Evolutionary conservation across 2,329 filamentous ascomycete species (phyloP), one percentile per base, ranked within the genome.

Genomic region (Diaporthe caulivora): DNA sequence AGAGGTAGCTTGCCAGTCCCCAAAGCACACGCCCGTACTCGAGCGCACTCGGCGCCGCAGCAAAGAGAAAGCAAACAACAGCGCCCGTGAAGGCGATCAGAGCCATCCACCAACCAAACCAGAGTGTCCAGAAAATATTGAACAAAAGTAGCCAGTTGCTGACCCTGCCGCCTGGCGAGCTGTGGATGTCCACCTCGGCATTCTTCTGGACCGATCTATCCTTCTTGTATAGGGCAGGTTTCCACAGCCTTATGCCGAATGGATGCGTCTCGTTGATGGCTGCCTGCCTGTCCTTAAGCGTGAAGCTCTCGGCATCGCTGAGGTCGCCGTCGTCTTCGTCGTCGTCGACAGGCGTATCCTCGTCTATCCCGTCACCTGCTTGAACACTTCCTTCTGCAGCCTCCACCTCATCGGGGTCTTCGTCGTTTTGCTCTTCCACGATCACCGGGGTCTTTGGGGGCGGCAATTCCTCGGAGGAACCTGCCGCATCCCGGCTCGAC

Each of bases 201-300:
- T 92, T 97, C 83, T 97, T 97, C 82, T 98, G 95, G 49, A 99
- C 97, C 1, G 97, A 99, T 72, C 97, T 92, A 78, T 93, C 92
- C 83, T 99, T 99, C 85, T 99, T 99, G 89, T 99, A 99, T 76
- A 99, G 83, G 1, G 97, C 97, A 55, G 97, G 97, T 83, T 99
- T 99, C 97, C 97, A 99, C 76, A 99, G 94, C 81, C 97, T 92
- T 81, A 99, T 98, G 87, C 97, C 97, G 79, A 99, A 99, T 0
- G 97, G 97, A 87, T 99, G 97, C 0, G 97, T 99, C 82, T 98
- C 93, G 84, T 99, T 99, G 87, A 99, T 99, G 77, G 97, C 97
- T 81, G 98, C 92, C 84, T 99, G 97, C 72, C 97, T 92, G 82
- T 99, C 97, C 82, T 97, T 98, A 78, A 99, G 89, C 0, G 97